Evolutionary conservation across 352 stramenopile genomes (phyloP).

Genomic region (Phytophthora capsici): DNA sequence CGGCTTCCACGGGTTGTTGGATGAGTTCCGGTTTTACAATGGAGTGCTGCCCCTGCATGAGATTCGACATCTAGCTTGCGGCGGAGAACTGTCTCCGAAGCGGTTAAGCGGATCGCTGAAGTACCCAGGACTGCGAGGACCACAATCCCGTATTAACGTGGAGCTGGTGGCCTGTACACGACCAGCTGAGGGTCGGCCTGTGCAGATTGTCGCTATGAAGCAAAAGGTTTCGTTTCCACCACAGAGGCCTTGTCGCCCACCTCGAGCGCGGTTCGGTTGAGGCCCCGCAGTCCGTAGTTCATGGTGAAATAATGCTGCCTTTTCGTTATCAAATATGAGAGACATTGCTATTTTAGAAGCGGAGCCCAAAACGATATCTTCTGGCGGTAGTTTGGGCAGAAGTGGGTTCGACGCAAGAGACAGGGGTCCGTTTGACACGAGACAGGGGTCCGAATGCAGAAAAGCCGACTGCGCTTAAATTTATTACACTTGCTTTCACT

Average conservation of each 20-base stretch:
- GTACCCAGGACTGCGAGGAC: not conserved
- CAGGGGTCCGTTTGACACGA: slow-evolving; percentile 22
- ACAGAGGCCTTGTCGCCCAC: slow-evolving; percentile 3
- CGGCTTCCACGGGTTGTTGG: slow-evolving; percentile 44
- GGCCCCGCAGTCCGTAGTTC: not conserved
- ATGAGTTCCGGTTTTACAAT: slow-evolving; percentile 35
- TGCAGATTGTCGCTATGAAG: not conserved
- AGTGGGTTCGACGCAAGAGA: slow-evolving; percentile 1
- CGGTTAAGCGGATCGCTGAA: not conserved
- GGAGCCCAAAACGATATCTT: slow-evolving; percentile 35
- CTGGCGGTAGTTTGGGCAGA: slow-evolving; percentile 19
- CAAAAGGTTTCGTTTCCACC: slow-evolving; percentile 7
- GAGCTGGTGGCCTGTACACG: not conserved
- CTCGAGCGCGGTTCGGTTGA: slow-evolving; percentile 17
- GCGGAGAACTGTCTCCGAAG: not conserved
- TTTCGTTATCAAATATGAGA: slow-evolving; percentile 10
- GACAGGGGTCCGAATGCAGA: slow-evolving; percentile 29
- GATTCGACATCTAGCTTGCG: not conserved
- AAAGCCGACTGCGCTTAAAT: not conserved
- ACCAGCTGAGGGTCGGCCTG: not conserved
- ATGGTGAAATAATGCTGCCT: not conserved
- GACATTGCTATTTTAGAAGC: not conserved
- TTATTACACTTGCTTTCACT: not conserved
- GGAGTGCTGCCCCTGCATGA: not conserved
- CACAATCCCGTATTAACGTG: not conserved